A percentile compares a stretch with the other conserved stretches of the same genome.
Conservation (phyloP, 495 filamentous ascomycete species). For the Penicillium lagena region DNA sequence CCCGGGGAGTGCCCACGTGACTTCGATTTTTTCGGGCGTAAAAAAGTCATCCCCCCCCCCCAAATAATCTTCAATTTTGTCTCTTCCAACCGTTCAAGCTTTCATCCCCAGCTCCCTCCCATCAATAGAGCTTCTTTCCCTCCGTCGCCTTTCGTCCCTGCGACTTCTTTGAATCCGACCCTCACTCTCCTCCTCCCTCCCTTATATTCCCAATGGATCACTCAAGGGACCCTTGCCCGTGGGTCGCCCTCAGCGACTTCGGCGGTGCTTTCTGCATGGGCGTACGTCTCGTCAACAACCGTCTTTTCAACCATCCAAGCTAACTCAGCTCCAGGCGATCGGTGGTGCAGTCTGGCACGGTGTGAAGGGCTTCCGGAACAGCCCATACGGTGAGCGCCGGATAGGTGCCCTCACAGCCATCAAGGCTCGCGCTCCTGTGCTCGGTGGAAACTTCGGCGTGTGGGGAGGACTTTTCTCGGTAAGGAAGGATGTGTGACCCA, state of each 20-base stretch:
- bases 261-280: slow-evolving; percentile 98
- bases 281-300: slow-evolving; percentile 46
- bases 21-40: neutral
- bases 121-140: neutral
- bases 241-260: slow-evolving; percentile 93
- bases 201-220: slow-evolving; percentile 68
- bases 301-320: neutral
- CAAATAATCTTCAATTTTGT: neutral
- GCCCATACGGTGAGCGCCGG: slow-evolving; percentile 83
- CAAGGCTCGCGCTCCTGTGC: slow-evolving; percentile 90
- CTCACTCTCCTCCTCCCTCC: slow-evolving; percentile 4
- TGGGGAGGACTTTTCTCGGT: slow-evolving; percentile 93
- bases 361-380: slow-evolving; percentile 91
- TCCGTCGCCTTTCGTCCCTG: neutral
- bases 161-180: slow-evolving; percentile 1
- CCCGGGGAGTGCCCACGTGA: slow-evolving; percentile 11
- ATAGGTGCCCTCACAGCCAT: slow-evolving; percentile 96
- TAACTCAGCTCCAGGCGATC: slow-evolving; percentile 42
- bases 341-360: slow-evolving; percentile 97
- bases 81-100: neutral
- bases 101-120: neutral
- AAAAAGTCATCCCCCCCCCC: too few relatives aligned
- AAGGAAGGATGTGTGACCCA: too few relatives aligned
- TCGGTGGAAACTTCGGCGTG: slow-evolving; percentile 95
- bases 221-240: slow-evolving; percentile 90